A percentile compares a stretch with the other conserved stretches of the same genome.
These are phyloP conservation scores for Mortierella sp. DNA, from an alignment of 371 early-diverging fungal species.

Conservation along the genomic window DNA sequence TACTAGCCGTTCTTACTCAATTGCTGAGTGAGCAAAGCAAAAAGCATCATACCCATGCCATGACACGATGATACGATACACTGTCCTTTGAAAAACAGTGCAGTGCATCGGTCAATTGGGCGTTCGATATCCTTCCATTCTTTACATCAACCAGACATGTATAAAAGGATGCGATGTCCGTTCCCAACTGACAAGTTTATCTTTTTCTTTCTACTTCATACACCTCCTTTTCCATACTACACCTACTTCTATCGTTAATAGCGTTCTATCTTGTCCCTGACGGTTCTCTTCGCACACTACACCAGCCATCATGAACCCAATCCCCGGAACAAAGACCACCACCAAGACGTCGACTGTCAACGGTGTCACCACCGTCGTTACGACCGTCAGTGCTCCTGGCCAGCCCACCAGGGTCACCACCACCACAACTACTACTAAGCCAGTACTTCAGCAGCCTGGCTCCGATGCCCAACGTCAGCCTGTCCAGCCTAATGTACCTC, in stretches of 20 bases:
- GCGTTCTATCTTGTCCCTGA: conserved; percentile 3
- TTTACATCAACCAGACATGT: neutral
- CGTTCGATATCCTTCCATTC: neutral
- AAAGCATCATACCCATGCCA: neutral
- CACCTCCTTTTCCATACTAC: neutral
- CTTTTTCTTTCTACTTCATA: too few relatives aligned
- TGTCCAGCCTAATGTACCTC: conserved; percentile 24
- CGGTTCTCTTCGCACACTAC: neutral
- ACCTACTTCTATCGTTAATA: neutral
- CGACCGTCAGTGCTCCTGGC: conserved; percentile 45
- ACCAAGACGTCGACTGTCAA: conserved; percentile 56
- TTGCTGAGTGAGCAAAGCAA: conserved; percentile 2
- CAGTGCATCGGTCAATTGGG: conserved; percentile 6
- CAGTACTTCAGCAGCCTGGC: conserved; percentile 25
- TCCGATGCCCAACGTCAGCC: conserved; percentile 24
- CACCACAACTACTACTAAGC: conserved; percentile 44
- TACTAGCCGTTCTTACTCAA: neutral
- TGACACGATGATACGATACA: neutral
- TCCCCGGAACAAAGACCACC: conserved; percentile 51
- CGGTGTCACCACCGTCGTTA: conserved; percentile 53
- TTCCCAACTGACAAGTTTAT: conserved; percentile 2
- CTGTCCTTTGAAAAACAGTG: neutral
- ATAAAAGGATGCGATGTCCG: conserved; percentile 4
- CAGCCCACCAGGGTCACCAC: conserved; percentile 52
- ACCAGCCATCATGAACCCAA: conserved; percentile 29